Evolutionary conservation across 1,139 yeast species (phyloP), one percentile per base, ranked within the genome.

Genomic region (Suhomyces maxii): DNA sequence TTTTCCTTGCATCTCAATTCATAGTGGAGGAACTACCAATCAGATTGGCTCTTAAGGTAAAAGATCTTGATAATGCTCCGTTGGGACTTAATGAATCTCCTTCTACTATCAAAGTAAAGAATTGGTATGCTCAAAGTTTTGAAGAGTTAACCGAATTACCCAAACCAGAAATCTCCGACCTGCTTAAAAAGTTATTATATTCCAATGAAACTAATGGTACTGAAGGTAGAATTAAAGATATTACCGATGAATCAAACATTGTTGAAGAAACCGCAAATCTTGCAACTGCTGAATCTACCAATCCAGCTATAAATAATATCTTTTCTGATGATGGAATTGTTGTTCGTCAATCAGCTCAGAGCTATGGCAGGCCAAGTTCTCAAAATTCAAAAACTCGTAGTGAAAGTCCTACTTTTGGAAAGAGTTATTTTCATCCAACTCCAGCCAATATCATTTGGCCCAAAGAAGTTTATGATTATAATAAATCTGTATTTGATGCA

Each of bases 101-200:
- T 1, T 83, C 90, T 3, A 88, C 93, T 41, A 72, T 78, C 48
- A 78, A 84, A 54, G 97, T 90, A 18, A 80, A 84, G 52, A 83
- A 88, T 61, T 90, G 97, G 97, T 90, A 90, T 60, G 93, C 95
- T 2, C 95, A 89, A 64, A 84, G 93, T 13, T 90, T 89, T 63
- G 90, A 89, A 57, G 97, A 89, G 59, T 75, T 89, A 55, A 82
- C 87, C 10, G 69, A 76, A 39, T 63, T 82, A 45, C 79, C 79
- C 8, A 76, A 77, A 51, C 86, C 86, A 0, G 56, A 48, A 8
- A 66, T 82, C 34, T 68, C 70, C 39, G 74, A 66, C 2, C 67
- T 69, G 37, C 63, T 80, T 52, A 59, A 60, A 14, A 59, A 67
- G 43, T 52, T 79, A 45, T 64, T 80, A 47, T 64, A 58, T 49